Conservation (phyloP, 805 yeast species). For the Sugiyamaella smithiae region DNA sequence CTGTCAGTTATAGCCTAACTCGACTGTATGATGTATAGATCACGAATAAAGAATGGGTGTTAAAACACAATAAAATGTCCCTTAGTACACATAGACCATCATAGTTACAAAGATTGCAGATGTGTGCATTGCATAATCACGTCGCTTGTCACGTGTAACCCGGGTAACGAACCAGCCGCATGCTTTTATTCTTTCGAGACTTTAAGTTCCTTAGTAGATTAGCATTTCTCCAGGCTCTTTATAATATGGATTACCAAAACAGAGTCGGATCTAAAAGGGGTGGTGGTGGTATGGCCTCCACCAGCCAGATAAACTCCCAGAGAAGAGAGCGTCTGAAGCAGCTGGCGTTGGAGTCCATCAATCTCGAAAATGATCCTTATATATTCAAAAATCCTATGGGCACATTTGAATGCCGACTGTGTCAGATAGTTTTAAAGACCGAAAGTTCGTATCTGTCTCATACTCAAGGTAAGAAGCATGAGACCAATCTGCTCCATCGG, state of each 20-base stretch:
- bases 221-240: too few relatives aligned
- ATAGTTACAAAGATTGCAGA: too few relatives aligned
- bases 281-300: conserved; percentile 79
- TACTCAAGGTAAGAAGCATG: conserved; percentile 81
- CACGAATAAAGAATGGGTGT: too few relatives aligned
- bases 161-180: too few relatives aligned
- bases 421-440: conserved; percentile 76
- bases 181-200: too few relatives aligned
- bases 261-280: conserved; percentile 91
- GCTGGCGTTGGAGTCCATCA: conserved; percentile 47
- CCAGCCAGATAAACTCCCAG: conserved; percentile 64
- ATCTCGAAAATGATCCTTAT: conserved; percentile 65
- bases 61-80: too few relatives aligned
- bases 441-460: conserved; percentile 83
- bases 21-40: too few relatives aligned
- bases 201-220: too few relatives aligned
- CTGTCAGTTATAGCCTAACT: too few relatives aligned
- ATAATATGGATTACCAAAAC: conserved; percentile 89
- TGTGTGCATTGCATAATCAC: too few relatives aligned
- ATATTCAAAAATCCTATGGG: conserved; percentile 84
- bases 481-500: conserved; percentile 64
- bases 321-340: conserved; percentile 66
- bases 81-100: too few relatives aligned
- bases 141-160: too few relatives aligned
- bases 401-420: conserved; percentile 75